Percentiles rank a stretch among this genome's conserved stretches.
Conservation (phyloP, 1,284 basidiomycete species). For the Cystobasidium slooffiae region DNA sequence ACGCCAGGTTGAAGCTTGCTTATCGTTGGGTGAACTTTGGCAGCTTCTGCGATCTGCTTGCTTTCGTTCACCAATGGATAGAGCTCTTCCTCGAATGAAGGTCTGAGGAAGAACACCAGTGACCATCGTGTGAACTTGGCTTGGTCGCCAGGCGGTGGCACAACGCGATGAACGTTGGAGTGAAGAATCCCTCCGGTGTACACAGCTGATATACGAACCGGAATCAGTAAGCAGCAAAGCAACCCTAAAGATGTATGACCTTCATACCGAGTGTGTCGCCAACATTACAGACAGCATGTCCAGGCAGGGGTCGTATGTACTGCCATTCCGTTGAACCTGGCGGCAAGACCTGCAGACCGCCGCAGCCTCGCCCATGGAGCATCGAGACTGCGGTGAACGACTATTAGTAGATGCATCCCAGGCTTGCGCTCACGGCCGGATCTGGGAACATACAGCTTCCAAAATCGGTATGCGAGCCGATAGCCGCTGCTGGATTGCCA, state of each 20-base stretch:
- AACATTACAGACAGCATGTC: conserved; percentile 52
- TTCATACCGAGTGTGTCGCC: conserved; percentile 48
- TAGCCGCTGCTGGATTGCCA: conserved; percentile 45
- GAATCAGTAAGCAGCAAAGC: neutral
- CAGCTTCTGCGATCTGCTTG: conserved; percentile 34
- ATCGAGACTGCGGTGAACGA: conserved; percentile 43
- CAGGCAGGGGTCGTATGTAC: conserved; percentile 49
- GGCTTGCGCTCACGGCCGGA: neutral
- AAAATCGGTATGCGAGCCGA: conserved; percentile 63
- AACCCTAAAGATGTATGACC: neutral
- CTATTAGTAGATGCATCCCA: neutral
- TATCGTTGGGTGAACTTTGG: conserved; percentile 45
- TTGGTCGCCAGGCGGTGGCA: conserved; percentile 52
- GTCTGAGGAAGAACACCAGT: conserved; percentile 45
- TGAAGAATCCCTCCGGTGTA: conserved; percentile 59
- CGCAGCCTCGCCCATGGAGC: conserved; percentile 50
- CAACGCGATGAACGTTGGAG: conserved; percentile 65
- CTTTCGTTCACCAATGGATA: conserved; percentile 32
- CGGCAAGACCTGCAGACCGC: conserved; percentile 52
- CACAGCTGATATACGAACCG: conserved; percentile 13
- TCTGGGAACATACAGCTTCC: conserved; percentile 51
- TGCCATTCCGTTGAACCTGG: conserved; percentile 50
- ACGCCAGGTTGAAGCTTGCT: conserved; percentile 26
- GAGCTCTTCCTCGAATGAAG: conserved; percentile 37
- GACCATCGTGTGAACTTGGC: conserved; percentile 46